Percentiles rank a stretch among this genome's conserved stretches.
Conservation (phyloP, 108 stramenopile species). For the Skeletonema marinoi region DNA sequence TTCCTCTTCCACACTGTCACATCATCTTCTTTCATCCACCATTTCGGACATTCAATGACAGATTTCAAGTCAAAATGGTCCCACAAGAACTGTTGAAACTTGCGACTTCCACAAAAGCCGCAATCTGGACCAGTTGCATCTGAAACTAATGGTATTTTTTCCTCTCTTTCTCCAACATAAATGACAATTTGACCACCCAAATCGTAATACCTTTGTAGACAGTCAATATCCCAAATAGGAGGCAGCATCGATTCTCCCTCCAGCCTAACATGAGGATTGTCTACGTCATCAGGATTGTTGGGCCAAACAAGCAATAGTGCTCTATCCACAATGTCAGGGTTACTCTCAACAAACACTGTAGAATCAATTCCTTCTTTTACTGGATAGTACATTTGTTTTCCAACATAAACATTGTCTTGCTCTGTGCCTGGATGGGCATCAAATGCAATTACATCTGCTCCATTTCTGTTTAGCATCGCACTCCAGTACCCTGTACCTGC, state of each 20-base stretch:
- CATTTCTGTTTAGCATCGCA: constrained; percentile 30
- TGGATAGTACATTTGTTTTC: constrained; percentile 28
- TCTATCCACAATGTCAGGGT: constrained; percentile 18
- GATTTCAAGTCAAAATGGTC: constrained; percentile 33
- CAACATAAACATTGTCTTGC: constrained; percentile 39
- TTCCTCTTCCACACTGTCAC: constrained; percentile 52
- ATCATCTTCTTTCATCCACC: constrained; percentile 66
- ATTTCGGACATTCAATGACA: constrained; percentile 38
- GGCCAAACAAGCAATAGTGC: constrained; percentile 59
- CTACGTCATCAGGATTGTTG: constrained; percentile 59
- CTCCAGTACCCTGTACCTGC: constrained; percentile 67
- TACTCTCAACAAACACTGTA: constrained; percentile 33
- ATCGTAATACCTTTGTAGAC: constrained; percentile 44
- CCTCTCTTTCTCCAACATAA: constrained; percentile 59
- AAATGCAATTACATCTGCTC: constrained; percentile 53
- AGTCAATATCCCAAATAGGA: constrained; percentile 49
- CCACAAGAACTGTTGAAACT: constrained; percentile 50
- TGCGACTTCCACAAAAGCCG: constrained; percentile 48
- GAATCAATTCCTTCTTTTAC: constrained; percentile 33
- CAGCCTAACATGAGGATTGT: constrained; percentile 40
- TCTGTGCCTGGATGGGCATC: constrained; percentile 26
- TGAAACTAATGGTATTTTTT: constrained; percentile 18
- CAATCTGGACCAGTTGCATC: constrained; percentile 36
- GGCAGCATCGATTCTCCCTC: constrained; percentile 13
- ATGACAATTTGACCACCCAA: constrained; percentile 52